Conservation (phyloP, 73 alveolate genomes). For the Durusdinium trenchii region DNA sequence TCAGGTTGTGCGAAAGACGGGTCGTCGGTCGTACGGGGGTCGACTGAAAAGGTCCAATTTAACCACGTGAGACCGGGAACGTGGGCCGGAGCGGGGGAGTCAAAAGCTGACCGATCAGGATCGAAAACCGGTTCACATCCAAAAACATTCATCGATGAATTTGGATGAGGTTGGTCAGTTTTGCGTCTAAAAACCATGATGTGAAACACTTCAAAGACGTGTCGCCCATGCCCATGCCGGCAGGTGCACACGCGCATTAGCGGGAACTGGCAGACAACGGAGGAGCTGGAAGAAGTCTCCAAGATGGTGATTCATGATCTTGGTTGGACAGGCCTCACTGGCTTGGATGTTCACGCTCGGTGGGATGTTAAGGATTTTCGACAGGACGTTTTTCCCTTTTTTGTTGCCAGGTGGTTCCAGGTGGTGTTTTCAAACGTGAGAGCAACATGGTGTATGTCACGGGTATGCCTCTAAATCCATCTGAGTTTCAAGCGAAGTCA, state of each 20-base stretch:
- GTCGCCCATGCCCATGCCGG: background rate
- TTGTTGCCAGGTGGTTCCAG: background rate
- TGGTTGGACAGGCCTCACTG: background rate
- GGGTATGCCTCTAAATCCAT: background rate
- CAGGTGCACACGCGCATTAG: background rate
- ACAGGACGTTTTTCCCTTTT: background rate
- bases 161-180: too few relatives aligned
- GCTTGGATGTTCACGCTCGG: background rate
- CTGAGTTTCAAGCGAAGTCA: background rate
- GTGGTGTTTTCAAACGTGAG: background rate
- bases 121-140: background rate
- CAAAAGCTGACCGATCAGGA: background rate
- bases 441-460: background rate
- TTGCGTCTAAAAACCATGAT: background rate
- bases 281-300: background rate
- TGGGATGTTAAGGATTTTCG: background rate
- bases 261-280: background rate
- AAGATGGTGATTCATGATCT: background rate
- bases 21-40: too few relatives aligned
- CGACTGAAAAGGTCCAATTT: background rate
- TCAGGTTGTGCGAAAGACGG: too few relatives aligned
- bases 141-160: too few relatives aligned
- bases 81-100: background rate
- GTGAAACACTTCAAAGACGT: background rate
- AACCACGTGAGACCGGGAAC: background rate